A percentile compares a stretch with the other conserved stretches of the same genome.
phyloP scores from a whole-genome alignment of 176 grass and related monocot genomes.

The Avena sativa region DNA sequence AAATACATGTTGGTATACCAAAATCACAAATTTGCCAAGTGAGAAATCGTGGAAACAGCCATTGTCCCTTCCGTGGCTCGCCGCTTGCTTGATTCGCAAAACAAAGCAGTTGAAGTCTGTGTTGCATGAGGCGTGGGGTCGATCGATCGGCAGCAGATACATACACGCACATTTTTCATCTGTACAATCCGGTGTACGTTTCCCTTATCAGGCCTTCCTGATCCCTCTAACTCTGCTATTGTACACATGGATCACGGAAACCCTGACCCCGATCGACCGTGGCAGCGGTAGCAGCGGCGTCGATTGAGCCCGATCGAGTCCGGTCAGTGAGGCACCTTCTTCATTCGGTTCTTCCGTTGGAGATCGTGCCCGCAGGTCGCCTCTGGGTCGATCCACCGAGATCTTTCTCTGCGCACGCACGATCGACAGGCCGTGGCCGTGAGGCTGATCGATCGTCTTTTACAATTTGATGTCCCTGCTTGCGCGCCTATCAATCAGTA shows the following conservation, averaged over 20 bases:
- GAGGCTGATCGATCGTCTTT: background rate
- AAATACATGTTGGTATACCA: no score
- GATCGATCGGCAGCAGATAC: background rate
- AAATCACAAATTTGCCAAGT: no score
- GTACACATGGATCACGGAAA: slow-evolving; percentile 54
- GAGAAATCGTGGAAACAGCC: no score
- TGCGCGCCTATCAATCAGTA: slow-evolving; percentile 14
- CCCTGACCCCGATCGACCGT: slow-evolving; percentile 10
- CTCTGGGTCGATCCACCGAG: background rate
- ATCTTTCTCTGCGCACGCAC: background rate
- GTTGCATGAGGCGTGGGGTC: no score
- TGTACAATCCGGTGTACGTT: slow-evolving; percentile 29
- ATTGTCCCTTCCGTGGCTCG: no score
- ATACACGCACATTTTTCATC: background rate
- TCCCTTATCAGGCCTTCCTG: slow-evolving; percentile 26
- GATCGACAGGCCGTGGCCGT: background rate
- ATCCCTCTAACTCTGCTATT: slow-evolving; percentile 48
- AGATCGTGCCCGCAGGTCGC: background rate
- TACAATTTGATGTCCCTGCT: background rate
- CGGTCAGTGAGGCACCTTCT: background rate
- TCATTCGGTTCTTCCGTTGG: background rate
- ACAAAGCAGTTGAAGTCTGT: no score
- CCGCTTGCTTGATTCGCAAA: no score
- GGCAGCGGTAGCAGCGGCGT: background rate
- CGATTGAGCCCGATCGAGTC: background rate